Evolutionary conservation across 176 grass and related monocot genomes (phyloP).

Genomic region (Otatea glauca): DNA sequence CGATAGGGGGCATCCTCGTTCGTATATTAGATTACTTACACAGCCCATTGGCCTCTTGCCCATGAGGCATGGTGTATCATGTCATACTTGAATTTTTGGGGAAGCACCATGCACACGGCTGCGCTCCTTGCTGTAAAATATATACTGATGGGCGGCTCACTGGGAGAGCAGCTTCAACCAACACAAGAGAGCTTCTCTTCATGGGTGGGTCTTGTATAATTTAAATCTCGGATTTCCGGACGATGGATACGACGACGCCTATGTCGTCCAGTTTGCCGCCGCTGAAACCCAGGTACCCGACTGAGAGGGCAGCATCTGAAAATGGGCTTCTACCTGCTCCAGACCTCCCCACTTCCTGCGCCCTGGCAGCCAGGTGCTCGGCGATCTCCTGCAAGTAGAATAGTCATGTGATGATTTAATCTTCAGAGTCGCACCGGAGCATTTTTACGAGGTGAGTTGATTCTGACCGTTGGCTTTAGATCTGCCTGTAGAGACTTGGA

Average conservation of each 20-base stretch:
- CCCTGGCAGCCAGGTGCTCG: conserved; percentile 55
- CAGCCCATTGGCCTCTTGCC: background rate
- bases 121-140: background rate
- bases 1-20: background rate
- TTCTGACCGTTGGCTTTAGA: conserved; percentile 68
- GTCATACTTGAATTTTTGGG: background rate
- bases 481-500: conserved; percentile 61
- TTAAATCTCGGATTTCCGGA: conserved; percentile 48
- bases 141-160: background rate
- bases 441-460: background rate
- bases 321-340: conserved; percentile 74
- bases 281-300: conserved; percentile 68
- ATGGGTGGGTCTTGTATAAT: background rate
- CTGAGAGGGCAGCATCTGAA: conserved; percentile 73
- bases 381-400: conserved; percentile 75
- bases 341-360: conserved; percentile 82
- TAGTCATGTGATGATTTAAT: conserved; percentile 1
- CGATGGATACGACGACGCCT: conserved; percentile 63
- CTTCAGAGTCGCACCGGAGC: background rate
- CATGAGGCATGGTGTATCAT: background rate
- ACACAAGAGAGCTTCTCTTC: background rate
- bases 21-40: conserved; percentile 7
- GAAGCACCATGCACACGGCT: background rate
- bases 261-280: conserved; percentile 89
- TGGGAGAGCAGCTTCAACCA: conserved; percentile 6